Percentiles rank a stretch among this genome's conserved stretches.
phyloP scores from a whole-genome alignment of 371 early-diverging fungal genomes.

The Lichtheimia corymbifera region DNA sequence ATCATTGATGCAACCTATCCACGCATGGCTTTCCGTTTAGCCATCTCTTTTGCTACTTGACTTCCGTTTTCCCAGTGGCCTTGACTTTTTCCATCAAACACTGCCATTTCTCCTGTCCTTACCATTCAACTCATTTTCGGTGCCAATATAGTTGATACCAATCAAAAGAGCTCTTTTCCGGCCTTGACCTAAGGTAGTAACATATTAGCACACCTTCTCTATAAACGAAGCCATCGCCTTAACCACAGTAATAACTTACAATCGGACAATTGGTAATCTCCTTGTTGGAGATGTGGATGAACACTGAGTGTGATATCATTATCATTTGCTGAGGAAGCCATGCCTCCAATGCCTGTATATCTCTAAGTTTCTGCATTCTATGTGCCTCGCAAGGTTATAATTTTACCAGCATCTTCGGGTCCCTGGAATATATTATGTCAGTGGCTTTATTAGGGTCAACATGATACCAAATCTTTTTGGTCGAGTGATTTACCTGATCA shows the following conservation, averaged over 20 bases:
- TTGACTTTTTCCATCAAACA: neutral
- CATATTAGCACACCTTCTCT: neutral
- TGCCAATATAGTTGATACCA: slow-evolving; percentile 88
- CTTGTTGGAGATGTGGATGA: neutral
- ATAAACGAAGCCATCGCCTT: slow-evolving; percentile 2
- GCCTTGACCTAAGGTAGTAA: slow-evolving; percentile 44
- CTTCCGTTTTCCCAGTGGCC: neutral
- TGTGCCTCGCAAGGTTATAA: no score
- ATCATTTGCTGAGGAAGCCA: neutral
- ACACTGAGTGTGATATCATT: neutral
- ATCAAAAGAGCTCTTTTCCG: slow-evolving; percentile 84
- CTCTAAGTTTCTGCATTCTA: no score
- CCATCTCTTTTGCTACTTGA: no score
- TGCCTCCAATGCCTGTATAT: no score
- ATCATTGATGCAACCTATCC: slow-evolving; percentile 88
- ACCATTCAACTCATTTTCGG: slow-evolving; percentile 64
- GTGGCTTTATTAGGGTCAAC: no score
- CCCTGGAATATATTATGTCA: no score
- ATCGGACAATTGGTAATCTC: slow-evolving; percentile 67
- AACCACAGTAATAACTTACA: slow-evolving; percentile 39
- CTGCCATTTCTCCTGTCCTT: neutral
- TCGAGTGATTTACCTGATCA: no score
- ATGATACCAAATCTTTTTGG: no score
- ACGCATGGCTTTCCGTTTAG: neutral
- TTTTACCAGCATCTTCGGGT: no score